These are phyloP conservation scores for Aspergillus tubingensis DNA, from an alignment of 2,329 filamentous ascomycete species.

Conservation along the genomic window DNA sequence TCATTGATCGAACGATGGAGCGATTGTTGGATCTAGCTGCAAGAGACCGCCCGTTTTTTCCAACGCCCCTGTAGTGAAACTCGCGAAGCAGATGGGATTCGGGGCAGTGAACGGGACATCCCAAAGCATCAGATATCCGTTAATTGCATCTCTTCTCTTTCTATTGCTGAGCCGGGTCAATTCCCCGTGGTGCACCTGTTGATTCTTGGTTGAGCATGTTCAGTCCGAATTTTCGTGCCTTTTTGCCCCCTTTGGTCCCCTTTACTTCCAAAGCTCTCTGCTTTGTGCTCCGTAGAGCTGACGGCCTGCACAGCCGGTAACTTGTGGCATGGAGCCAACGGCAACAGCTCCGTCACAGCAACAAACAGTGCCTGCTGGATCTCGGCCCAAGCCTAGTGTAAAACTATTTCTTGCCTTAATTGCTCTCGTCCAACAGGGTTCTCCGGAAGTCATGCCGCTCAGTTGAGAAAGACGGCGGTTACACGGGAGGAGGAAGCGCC, in stretches of 20 bases:
- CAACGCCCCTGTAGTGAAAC: slow-evolving; percentile 40
- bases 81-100: slow-evolving; percentile 12
- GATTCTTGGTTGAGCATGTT: not conserved
- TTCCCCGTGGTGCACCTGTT: not conserved
- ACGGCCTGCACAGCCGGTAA: not conserved
- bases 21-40: slow-evolving; percentile 29
- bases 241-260: not conserved
- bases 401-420: slow-evolving; percentile 6
- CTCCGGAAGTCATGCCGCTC: slow-evolving; percentile 34
- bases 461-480: slow-evolving; percentile 29
- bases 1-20: slow-evolving; percentile 2
- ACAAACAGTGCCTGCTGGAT: slow-evolving; percentile 22
- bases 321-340: not conserved
- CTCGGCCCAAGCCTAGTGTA: slow-evolving; percentile 11
- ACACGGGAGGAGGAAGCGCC: slow-evolving; percentile 25
- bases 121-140: not conserved
- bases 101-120: slow-evolving; percentile 11
- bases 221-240: not conserved
- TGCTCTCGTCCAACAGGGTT: slow-evolving; percentile 28
- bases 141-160: not conserved
- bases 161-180: not conserved
- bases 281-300: not conserved
- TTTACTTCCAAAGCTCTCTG: too few species aligned
- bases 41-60: slow-evolving; percentile 36
- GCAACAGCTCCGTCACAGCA: not conserved